Evolutionary conservation across 108 stramenopile genomes (phyloP).

Genomic region (Nannochloropsis gaditana): DNA sequence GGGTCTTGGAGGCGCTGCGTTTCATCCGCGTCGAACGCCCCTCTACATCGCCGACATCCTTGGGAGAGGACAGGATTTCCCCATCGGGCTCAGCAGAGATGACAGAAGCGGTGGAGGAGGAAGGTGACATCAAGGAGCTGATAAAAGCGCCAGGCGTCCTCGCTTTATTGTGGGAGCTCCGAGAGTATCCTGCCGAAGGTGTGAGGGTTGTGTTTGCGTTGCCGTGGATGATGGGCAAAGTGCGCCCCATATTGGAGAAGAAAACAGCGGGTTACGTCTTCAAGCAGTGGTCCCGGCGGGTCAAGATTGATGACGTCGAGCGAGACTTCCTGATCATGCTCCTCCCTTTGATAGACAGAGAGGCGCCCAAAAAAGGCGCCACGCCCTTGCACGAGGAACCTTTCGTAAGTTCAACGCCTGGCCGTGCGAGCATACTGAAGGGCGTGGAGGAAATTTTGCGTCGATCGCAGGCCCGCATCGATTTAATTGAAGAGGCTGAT

Average conservation of each 20-base stretch:
- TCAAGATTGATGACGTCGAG: neutral
- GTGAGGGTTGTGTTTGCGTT: neutral
- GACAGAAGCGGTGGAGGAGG: neutral
- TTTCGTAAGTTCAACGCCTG: neutral
- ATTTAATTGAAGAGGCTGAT: neutral
- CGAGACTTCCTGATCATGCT: neutral
- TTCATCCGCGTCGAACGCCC: neutral
- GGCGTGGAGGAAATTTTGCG: neutral
- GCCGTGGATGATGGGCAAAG: neutral
- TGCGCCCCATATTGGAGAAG: neutral
- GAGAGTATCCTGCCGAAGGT: neutral
- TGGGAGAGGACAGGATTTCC: neutral
- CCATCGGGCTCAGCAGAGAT: neutral
- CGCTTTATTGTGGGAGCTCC: neutral
- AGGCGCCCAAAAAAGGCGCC: neutral
- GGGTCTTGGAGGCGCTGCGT: neutral
- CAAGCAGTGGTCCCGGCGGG: neutral
- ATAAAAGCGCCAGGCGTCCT: neutral
- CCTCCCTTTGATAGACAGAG: neutral
- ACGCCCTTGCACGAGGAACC: neutral
- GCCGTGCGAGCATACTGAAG: neutral
- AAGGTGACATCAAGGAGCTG: neutral
- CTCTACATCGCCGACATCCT: neutral
- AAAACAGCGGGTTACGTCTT: constrained; percentile 7
- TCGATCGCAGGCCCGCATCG: constrained; percentile 3